phyloP scores from a whole-genome alignment of 2,329 filamentous ascomycete species.

The Domatiomyces catenatus region DNA sequence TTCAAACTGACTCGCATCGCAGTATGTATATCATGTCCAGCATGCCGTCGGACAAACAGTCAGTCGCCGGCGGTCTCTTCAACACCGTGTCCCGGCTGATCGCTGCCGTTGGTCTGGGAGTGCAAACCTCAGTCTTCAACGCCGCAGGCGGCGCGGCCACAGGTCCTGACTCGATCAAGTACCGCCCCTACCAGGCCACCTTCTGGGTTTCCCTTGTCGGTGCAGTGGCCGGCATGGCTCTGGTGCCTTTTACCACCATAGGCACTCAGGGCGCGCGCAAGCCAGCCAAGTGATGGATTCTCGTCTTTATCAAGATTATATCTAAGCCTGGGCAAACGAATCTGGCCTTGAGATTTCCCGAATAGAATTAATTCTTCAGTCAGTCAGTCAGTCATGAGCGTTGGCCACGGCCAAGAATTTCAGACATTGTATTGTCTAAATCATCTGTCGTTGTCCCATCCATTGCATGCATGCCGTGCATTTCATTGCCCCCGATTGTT shows the following conservation, averaged over 20 bases:
- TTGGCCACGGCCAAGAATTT: no score
- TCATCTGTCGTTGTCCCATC: no score
- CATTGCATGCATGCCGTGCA: no score
- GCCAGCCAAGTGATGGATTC: slow-evolving; percentile 2
- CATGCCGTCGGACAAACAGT: slow-evolving; percentile 47
- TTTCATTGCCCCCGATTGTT: no score
- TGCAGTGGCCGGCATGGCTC: slow-evolving; percentile 10
- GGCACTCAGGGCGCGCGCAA: slow-evolving; percentile 14
- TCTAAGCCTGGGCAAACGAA: no score
- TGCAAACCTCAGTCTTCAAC: slow-evolving; percentile 38
- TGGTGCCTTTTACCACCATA: slow-evolving; percentile 16
- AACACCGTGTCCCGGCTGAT: slow-evolving; percentile 50
- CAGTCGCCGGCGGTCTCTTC: slow-evolving; percentile 51
- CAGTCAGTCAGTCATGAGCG: no score
- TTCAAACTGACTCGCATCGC: not conserved
- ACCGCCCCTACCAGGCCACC: slow-evolving; percentile 16
- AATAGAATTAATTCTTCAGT: no score
- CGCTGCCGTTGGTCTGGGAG: slow-evolving; percentile 44
- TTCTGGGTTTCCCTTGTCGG: slow-evolving; percentile 16
- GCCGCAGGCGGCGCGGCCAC: slow-evolving; percentile 9
- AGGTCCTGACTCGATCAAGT: slow-evolving; percentile 7
- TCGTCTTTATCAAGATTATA: no score
- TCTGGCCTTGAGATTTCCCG: no score
- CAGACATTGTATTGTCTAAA: no score
- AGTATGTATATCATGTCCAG: slow-evolving; percentile 54